Percentiles rank a stretch among this genome's conserved stretches.
These are phyloP conservation scores for Combretum micranthum DNA, from an alignment of 345 rosid genomes.

Conservation along the genomic window DNA sequence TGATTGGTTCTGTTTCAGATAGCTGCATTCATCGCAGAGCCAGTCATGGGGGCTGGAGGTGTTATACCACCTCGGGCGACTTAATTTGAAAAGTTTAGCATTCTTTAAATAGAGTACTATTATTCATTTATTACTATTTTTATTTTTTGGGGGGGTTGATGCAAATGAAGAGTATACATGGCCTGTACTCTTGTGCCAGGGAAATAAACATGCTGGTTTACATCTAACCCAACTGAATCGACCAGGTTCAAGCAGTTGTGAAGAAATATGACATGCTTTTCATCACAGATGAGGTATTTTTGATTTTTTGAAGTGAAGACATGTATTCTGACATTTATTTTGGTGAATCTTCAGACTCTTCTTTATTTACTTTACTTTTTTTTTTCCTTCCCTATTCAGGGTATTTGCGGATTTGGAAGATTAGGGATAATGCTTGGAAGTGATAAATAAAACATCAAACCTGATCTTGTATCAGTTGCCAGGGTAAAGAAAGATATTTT, in stretches of 20 bases:
- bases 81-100: constrained; percentile 79
- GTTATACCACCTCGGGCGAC: constrained; percentile 95
- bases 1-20: constrained; percentile 36
- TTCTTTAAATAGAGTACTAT: not conserved
- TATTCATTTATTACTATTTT: no score
- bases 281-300: constrained; percentile 85
- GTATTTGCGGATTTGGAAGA: constrained; percentile 96
- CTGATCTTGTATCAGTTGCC: constrained; percentile 82
- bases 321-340: no score
- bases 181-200: no score
- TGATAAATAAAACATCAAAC: constrained; percentile 85
- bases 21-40: constrained; percentile 96
- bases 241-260: constrained; percentile 82
- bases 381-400: constrained; percentile 26
- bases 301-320: not conserved
- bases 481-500: constrained; percentile 42
- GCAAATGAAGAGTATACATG: no score
- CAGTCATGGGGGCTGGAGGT: constrained; percentile 98
- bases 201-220: no score
- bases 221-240: not conserved
- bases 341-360: not conserved
- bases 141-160: no score
- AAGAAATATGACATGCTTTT: constrained; percentile 85
- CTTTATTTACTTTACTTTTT: not conserved
- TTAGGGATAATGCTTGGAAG: constrained; percentile 93